Evolutionary conservation across 352 stramenopile species (phyloP), one percentile per base, ranked within the genome.

Genomic region (Phytophthora podocarpi): DNA sequence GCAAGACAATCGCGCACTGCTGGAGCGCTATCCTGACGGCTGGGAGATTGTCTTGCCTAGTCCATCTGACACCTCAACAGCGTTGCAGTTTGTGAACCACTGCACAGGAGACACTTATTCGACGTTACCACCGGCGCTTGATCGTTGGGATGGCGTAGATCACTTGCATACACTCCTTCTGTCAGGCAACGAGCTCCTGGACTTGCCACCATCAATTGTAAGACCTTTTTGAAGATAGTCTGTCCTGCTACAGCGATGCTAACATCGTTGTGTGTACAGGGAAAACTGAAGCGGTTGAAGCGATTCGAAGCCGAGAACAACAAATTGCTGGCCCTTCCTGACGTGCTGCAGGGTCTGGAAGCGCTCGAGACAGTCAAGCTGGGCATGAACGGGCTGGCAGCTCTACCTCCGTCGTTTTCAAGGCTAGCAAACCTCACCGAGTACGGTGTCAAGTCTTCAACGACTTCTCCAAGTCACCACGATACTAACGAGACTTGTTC

Each of bases 231-330:
- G 20, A 18, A 23, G 28, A 15, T 28, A 7, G 34, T 10, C 11
- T 12, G 7, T 20, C 8, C 12, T 39, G 24, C 1, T 31, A 41
- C 13, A 31, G 28, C 21, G 4, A 41, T 36, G 21, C 20, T 46
- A 8, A 55, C 27, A 16, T 59, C 6, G 20, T 20, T 63, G n/a
- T 60, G 15, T 32, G 12, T 32, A 39, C 57, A 90, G 82, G 80
- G 76, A 18, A 75, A 81, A 31, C 68, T 91, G 16, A 70, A 80
- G 24, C 69, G 71, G 0, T 53, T 93, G 12, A 80, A 87, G 61
- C 67, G 67, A 6, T 54, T 93, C 7, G 78, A 91, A 52, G 75
- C 72, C 2, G 82, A 91, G 16, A 80, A 93, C 65, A 93, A 93
- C 59, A 78, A 83, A 20, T 24, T 93, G 2, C 31, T 79, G n/a